Evolutionary conservation across 2,329 filamentous ascomycete species (phyloP).

Genomic region (Chrysoporthe austroafricana): DNA sequence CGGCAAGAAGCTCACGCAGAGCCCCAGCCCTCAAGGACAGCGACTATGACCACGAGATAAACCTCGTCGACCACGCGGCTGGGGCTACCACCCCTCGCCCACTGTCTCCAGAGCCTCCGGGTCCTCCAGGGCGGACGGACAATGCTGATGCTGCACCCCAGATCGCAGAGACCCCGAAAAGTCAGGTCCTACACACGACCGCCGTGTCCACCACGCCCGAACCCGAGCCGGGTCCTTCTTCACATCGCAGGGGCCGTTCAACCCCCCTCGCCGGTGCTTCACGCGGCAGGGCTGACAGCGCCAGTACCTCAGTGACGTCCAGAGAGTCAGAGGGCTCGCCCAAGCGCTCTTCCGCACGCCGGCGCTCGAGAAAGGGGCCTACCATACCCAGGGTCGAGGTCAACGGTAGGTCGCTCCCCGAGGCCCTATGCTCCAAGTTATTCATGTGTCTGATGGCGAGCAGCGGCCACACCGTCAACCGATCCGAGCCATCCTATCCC

Average conservation of each 20-base stretch:
- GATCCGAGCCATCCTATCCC: neutral
- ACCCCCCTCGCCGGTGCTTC: neutral
- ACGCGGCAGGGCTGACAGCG: constrained; percentile 16
- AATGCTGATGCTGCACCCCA: constrained; percentile 1
- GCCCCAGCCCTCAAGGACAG: constrained; percentile 57
- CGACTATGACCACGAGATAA: constrained; percentile 74
- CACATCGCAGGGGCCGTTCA: neutral
- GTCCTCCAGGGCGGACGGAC: constrained; percentile 8
- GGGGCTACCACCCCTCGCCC: constrained; percentile 20
- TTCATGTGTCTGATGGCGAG: constrained; percentile 6
- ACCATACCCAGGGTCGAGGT: constrained; percentile 21
- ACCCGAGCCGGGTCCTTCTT: constrained; percentile 10
- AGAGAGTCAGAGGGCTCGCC: constrained; percentile 12
- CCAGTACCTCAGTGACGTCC: constrained; percentile 8
- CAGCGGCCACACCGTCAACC: constrained; percentile 26
- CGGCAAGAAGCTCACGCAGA: constrained; percentile 57
- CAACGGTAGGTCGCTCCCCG: constrained; percentile 9
- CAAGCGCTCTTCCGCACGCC: constrained; percentile 1
- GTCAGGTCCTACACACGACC: neutral
- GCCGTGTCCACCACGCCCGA: neutral
- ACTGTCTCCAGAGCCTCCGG: constrained; percentile 15
- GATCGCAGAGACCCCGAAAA: constrained; percentile 1
- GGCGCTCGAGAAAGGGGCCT: neutral
- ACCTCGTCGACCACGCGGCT: constrained; percentile 61
- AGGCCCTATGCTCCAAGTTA: neutral